Evolutionary conservation across 1,284 basidiomycete species (phyloP), one percentile per base, ranked within the genome.

Genomic region (Rhodotorula sp.): DNA sequence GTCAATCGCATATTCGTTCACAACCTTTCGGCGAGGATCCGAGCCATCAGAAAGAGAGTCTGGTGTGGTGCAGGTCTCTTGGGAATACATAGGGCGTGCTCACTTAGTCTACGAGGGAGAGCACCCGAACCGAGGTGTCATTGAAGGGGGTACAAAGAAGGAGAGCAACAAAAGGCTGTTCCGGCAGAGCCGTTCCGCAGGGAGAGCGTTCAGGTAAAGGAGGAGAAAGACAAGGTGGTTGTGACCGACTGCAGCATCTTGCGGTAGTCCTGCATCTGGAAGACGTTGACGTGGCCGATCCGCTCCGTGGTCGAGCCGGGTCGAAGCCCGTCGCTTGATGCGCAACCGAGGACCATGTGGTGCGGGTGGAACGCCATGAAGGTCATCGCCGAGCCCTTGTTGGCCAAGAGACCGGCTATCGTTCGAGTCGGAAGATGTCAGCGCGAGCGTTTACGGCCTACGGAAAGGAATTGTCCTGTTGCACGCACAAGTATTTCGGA

Each of bases 281-380:
- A 72, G 18, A 68, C 24, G 44, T 69, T 67, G 62, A 72, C 55
- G 54, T 72, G 70, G 7, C 67, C 67, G 48, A 62, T 56, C 54
- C 22, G 24, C 29, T 56, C 70, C 33, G 60, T 62, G 20, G 64
- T 58, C 53, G 54, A 33, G 10, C 51, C 59, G 14, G 64, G 56
- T 6, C 57, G 60, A 45, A 56, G 6, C 12, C 63, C 64, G 57
- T 68, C 70, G 57, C 48, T 54, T 45, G 66, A 68, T 4, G 71
- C 66, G 51, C 72, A 74, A 3, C 70, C 78, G 37, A 78, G 64
- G 1, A 77, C 70, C 77, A 78, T 78, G 60, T 78, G 77, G 63
- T 78, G 78, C 26, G 78, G 78, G 58, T 78, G 78, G 73, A 78
- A 78, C 10, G 72, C 70, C 70, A 77, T 70, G 53, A 68, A 69